Evolutionary conservation across 2,329 filamentous ascomycete genomes (phyloP).

Genomic region (Ciborinia camelliae): DNA sequence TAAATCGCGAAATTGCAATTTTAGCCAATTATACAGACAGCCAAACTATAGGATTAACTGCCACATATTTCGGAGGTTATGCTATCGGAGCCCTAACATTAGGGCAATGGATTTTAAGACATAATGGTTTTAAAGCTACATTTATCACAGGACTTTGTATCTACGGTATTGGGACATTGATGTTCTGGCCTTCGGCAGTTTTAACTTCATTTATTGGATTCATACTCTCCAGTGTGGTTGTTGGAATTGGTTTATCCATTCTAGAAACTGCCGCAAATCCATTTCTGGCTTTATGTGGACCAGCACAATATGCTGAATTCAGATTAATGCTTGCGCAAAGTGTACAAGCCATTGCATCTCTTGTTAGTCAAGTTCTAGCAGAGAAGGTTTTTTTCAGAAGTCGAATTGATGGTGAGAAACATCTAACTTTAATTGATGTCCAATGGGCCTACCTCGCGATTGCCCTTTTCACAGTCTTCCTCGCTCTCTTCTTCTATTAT

Average conservation of each 20-base stretch:
- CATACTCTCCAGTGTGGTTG: constrained; percentile 69
- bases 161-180: constrained; percentile 74
- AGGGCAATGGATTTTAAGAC: constrained; percentile 66
- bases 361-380: constrained; percentile 69
- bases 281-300: constrained; percentile 69
- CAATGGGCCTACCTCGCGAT: constrained; percentile 87
- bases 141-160: constrained; percentile 75
- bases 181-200: constrained; percentile 80
- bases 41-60: constrained; percentile 65
- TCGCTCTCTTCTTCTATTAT: constrained; percentile 68
- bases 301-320: constrained; percentile 67
- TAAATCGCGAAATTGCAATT: constrained; percentile 67
- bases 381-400: constrained; percentile 69
- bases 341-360: constrained; percentile 70
- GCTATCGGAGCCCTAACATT: constrained; percentile 66
- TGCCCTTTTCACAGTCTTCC: constrained; percentile 66
- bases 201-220: constrained; percentile 74
- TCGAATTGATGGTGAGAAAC: constrained; percentile 25
- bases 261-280: constrained; percentile 81
- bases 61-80: constrained; percentile 70
- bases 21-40: constrained; percentile 56
- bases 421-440: constrained; percentile 63
- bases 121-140: constrained; percentile 72
- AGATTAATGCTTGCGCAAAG: constrained; percentile 73
- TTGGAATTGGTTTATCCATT: constrained; percentile 71